A percentile compares a stretch with the other conserved stretches of the same genome.
Evolutionary conservation across 2,329 filamentous ascomycete species (phyloP).

Genomic region (Metarhizium robertsii): DNA sequence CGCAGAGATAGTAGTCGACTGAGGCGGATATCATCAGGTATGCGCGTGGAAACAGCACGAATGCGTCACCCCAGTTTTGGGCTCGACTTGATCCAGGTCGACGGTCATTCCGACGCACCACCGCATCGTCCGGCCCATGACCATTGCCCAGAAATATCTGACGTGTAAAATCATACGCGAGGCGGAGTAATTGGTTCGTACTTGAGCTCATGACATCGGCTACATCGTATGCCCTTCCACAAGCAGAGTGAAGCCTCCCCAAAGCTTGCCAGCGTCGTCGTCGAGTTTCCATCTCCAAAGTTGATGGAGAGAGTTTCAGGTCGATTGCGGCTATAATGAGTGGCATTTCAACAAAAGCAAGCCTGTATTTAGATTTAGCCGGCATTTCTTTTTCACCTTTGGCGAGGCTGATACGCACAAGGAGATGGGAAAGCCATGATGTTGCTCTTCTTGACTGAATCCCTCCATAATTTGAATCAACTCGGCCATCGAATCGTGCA

Average conservation of each 20-base stretch:
- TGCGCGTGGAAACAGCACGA: not conserved
- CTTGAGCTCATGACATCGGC: not conserved
- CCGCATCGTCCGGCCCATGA: not conserved
- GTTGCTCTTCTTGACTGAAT: not conserved
- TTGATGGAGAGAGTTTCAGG: not conserved
- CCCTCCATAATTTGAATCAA: not conserved
- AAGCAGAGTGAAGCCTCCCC: not conserved
- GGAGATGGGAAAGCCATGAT: not conserved
- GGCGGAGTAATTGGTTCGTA: not conserved
- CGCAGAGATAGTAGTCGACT: not conserved
- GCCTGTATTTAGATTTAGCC: not conserved
- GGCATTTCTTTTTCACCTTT: not conserved
- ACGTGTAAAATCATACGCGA: conserved; percentile 1
- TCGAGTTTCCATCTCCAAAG: not conserved
- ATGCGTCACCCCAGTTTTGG: not conserved
- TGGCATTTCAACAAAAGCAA: not conserved
- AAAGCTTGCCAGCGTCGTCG: not conserved
- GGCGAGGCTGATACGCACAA: not conserved
- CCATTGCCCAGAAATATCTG: not conserved
- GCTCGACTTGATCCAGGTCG: not conserved
- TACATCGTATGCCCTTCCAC: not conserved
- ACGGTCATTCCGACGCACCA: no score
- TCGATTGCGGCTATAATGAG: not conserved
- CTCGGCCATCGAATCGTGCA: not conserved
- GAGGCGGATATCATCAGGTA: conserved; percentile 1